These are phyloP conservation scores for Termitomyces sp. DNA, from an alignment of 768 basidiomycete species.

Conservation along the genomic window DNA sequence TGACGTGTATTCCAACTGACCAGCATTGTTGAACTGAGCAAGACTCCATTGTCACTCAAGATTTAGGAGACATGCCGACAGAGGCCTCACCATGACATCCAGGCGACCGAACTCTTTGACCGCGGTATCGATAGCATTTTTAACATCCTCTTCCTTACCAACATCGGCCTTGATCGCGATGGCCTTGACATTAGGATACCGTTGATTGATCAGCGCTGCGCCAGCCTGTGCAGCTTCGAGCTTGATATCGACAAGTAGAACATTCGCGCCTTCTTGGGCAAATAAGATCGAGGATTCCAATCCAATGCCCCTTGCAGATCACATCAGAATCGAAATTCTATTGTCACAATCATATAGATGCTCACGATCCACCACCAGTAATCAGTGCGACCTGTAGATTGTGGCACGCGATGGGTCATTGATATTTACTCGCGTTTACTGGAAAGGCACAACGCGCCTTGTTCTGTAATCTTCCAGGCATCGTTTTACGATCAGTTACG, in stretches of 20 bases:
- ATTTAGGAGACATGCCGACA: background rate
- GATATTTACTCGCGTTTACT: background rate
- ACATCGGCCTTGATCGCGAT: constrained; percentile 80
- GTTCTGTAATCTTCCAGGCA: constrained; percentile 60
- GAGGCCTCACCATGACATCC: constrained; percentile 77
- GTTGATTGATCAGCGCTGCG: constrained; percentile 53
- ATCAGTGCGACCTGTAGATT: constrained; percentile 60
- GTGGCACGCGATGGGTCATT: background rate
- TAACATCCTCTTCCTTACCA: constrained; percentile 80
- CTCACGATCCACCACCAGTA: constrained; percentile 88
- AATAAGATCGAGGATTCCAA: constrained; percentile 94
- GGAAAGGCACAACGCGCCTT: constrained; percentile 35
- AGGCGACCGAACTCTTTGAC: constrained; percentile 87
- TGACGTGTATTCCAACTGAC: constrained; percentile 24
- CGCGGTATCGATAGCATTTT: constrained; percentile 73
- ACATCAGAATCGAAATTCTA: constrained; percentile 4
- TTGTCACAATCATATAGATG: constrained; percentile 8
- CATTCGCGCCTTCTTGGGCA: constrained; percentile 89
- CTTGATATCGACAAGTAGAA: constrained; percentile 88
- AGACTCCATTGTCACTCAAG: background rate
- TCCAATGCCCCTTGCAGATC: constrained; percentile 77
- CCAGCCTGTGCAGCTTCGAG: constrained; percentile 63
- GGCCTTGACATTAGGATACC: constrained; percentile 65
- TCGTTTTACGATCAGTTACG: constrained; percentile 4
- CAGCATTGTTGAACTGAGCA: constrained; percentile 90